A percentile compares a stretch with the other conserved stretches of the same genome.
Evolutionary conservation across 345 rosid species (phyloP).

Genomic region (Salix caprea): DNA sequence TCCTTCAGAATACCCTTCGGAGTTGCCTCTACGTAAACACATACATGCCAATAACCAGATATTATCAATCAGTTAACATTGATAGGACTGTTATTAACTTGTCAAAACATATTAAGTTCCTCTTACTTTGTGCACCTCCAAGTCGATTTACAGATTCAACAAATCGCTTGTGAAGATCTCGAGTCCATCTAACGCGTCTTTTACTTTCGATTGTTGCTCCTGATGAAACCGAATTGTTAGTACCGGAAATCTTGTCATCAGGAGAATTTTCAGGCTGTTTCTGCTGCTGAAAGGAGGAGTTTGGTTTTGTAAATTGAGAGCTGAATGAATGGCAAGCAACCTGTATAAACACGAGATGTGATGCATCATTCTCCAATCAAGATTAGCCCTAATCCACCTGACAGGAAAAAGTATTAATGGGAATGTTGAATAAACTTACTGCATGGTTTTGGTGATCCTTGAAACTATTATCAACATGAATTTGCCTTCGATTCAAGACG

Average conservation of each 20-base stretch:
- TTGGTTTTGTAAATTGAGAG: conserved; percentile 6
- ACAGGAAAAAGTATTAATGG: too few relatives aligned
- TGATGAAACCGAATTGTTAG: neutral
- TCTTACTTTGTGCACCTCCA: conserved; percentile 32
- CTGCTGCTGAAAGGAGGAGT: neutral
- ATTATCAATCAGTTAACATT: neutral
- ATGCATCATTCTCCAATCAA: too few relatives aligned
- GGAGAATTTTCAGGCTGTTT: neutral
- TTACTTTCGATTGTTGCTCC: conserved; percentile 5
- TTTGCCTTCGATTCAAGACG: conserved; percentile 7
- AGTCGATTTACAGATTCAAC: conserved; percentile 28
- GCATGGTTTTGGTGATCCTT: conserved; percentile 1
- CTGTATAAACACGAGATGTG: neutral
- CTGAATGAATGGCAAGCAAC: neutral
- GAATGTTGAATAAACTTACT: neutral
- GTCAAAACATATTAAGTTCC: neutral
- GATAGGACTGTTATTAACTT: neutral
- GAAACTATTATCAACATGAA: neutral
- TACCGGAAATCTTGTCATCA: neutral
- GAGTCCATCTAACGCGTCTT: conserved; percentile 32
- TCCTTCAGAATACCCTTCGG: conserved; percentile 33
- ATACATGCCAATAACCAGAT: neutral
- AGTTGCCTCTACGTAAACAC: conserved; percentile 25
- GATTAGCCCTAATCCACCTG: too few relatives aligned
- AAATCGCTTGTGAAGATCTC: conserved; percentile 33